Conservation (phyloP, 139 green algal species). For the Auxenochlorella pyrenoidosa region DNA sequence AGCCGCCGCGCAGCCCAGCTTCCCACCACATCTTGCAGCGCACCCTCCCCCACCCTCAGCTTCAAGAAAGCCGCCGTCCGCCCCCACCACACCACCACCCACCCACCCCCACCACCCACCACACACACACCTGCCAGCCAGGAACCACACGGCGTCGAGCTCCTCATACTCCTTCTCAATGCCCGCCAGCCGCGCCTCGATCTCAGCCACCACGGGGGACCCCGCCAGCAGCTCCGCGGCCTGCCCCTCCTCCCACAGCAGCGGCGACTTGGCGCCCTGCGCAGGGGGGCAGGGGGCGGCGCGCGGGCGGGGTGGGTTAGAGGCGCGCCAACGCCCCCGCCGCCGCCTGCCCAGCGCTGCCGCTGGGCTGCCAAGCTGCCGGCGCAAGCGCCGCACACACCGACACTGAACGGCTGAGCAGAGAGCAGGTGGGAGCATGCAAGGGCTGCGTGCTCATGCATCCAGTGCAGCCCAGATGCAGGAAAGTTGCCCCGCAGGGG, state of each 20-base stretch:
- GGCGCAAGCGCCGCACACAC: too few species aligned
- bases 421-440: neutral
- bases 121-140: constrained; percentile 47
- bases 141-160: constrained; percentile 94
- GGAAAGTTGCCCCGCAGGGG: neutral
- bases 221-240: constrained; percentile 73
- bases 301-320: neutral
- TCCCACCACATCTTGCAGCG: too few species aligned
- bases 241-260: constrained; percentile 87
- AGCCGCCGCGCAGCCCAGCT: too few species aligned
- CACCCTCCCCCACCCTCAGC: too few species aligned
- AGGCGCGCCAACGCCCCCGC: too few species aligned
- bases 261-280: constrained; percentile 80
- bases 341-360: too few species aligned
- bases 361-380: too few species aligned
- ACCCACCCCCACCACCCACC: neutral
- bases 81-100: too few species aligned
- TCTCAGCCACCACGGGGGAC: constrained; percentile 75
- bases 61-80: neutral
- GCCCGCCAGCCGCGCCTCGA: constrained; percentile 70
- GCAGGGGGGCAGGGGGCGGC: neutral
- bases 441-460: neutral
- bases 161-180: constrained; percentile 90
- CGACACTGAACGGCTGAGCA: too few species aligned
- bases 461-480: neutral